phyloP scores from a whole-genome alignment of 768 basidiomycete genomes.

The Podaxis carcinomalis region DNA sequence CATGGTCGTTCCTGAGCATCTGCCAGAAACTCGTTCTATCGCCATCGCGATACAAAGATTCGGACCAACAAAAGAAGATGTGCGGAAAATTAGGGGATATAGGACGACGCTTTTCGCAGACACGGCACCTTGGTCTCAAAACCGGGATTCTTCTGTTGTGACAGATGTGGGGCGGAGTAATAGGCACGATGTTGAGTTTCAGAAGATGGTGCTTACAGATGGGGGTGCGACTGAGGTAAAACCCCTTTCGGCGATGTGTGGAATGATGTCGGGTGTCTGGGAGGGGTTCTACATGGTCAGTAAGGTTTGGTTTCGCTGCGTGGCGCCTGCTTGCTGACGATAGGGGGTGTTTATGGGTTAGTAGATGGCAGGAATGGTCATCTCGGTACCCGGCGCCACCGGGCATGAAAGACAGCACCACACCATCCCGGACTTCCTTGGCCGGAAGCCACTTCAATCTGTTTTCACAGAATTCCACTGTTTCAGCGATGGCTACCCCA shows the following conservation, averaged over 20 bases:
- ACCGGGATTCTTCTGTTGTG: conserved; percentile 20
- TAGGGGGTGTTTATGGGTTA: background rate
- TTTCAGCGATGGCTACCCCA: conserved; percentile 7
- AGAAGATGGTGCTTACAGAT: conserved; percentile 12
- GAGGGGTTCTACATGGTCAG: conserved; percentile 57
- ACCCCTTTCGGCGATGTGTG: conserved; percentile 27
- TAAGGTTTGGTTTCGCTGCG: conserved; percentile 5
- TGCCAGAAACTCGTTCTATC: conserved; percentile 43
- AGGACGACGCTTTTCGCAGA: conserved; percentile 51
- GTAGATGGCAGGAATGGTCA: background rate
- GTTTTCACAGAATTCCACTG: conserved; percentile 20
- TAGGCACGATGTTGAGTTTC: conserved; percentile 17
- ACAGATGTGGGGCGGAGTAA: conserved; percentile 12
- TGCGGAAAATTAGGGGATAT: conserved; percentile 34
- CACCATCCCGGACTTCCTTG: conserved; percentile 5
- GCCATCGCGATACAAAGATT: conserved; percentile 39
- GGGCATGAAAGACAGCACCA: conserved; percentile 2
- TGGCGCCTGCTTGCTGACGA: background rate
- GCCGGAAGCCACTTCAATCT: conserved; percentile 22
- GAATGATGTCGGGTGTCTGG: conserved; percentile 53
- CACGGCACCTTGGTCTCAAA: conserved; percentile 19
- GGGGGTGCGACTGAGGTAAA: background rate
- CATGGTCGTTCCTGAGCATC: conserved; percentile 42
- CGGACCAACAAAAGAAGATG: conserved; percentile 55
- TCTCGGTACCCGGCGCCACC: background rate